A percentile compares a stretch with the other conserved stretches of the same genome.
Evolutionary conservation across 768 basidiomycete species (phyloP).

Genomic region (Pulveroboletus frians): DNA sequence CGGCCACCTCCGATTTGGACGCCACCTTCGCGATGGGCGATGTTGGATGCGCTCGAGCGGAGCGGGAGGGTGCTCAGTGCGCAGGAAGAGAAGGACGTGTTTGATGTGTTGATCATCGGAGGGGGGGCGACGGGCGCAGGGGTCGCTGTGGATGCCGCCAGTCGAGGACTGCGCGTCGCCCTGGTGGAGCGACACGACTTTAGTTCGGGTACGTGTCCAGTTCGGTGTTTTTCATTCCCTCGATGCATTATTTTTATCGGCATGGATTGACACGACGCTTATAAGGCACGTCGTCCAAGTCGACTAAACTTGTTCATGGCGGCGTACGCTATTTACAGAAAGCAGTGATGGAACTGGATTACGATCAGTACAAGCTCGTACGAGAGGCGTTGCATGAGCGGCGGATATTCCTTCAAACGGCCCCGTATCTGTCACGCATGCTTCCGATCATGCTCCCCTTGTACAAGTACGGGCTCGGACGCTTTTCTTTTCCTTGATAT

Average conservation of each 20-base stretch:
- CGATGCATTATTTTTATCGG: neutral
- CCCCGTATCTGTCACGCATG: slow-evolving; percentile 88
- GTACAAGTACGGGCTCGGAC: slow-evolving; percentile 59
- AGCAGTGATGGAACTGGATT: slow-evolving; percentile 91
- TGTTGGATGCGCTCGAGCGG: slow-evolving; percentile 48
- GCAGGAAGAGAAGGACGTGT: slow-evolving; percentile 39
- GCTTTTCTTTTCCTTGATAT: neutral
- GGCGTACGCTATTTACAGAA: slow-evolving; percentile 98
- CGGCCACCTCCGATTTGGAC: slow-evolving; percentile 76
- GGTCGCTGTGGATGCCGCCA: slow-evolving; percentile 93
- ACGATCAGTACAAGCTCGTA: slow-evolving; percentile 95
- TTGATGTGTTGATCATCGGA: slow-evolving; percentile 82
- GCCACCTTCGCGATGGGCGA: slow-evolving; percentile 62
- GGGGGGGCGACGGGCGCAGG: slow-evolving; percentile 97
- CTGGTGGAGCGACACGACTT: slow-evolving; percentile 94
- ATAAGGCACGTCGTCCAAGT: slow-evolving; percentile 71
- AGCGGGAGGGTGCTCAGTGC: neutral
- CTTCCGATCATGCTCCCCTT: slow-evolving; percentile 97
- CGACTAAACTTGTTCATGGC: slow-evolving; percentile 97
- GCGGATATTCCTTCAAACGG: slow-evolving; percentile 89
- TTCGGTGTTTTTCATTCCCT: neutral
- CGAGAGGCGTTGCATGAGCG: slow-evolving; percentile 93
- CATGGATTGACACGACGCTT: neutral
- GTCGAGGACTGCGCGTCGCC: slow-evolving; percentile 85
- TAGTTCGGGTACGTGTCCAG: slow-evolving; percentile 53